Evolutionary conservation across 805 yeast genomes (phyloP).

Genomic region (Wickerhamiella cacticola): DNA sequence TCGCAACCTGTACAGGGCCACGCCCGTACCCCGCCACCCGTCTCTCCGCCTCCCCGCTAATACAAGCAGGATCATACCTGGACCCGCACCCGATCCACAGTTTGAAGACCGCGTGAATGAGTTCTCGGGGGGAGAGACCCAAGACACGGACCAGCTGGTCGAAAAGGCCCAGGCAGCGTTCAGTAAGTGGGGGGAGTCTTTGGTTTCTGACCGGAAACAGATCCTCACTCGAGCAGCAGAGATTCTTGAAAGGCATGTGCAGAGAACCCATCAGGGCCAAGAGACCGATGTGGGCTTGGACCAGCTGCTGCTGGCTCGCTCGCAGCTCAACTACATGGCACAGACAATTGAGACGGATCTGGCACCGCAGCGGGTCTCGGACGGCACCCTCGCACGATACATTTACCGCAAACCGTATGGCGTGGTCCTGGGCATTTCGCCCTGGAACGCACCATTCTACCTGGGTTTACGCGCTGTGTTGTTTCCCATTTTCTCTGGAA

Average conservation of each 20-base stretch:
- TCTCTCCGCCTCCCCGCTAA: background rate
- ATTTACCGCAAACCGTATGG: background rate
- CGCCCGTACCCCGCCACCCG: background rate
- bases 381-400: background rate
- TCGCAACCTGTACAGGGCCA: background rate
- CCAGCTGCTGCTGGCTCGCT: background rate
- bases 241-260: background rate
- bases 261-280: background rate
- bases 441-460: conserved; percentile 3
- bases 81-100: no score
- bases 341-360: background rate
- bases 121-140: background rate
- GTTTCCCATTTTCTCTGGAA: background rate
- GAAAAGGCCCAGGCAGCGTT: background rate
- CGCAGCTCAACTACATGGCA: background rate
- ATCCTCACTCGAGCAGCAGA: background rate
- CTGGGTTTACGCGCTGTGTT: background rate
- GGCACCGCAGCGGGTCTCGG: background rate
- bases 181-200: background rate
- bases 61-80: no score
- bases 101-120: background rate
- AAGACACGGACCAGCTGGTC: background rate
- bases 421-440: background rate
- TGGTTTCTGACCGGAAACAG: background rate
- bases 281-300: background rate